Evolutionary conservation across 179 eudicot genomes (phyloP), one percentile per base, ranked within the genome.

Genomic region (Heliamphora pulchella): DNA sequence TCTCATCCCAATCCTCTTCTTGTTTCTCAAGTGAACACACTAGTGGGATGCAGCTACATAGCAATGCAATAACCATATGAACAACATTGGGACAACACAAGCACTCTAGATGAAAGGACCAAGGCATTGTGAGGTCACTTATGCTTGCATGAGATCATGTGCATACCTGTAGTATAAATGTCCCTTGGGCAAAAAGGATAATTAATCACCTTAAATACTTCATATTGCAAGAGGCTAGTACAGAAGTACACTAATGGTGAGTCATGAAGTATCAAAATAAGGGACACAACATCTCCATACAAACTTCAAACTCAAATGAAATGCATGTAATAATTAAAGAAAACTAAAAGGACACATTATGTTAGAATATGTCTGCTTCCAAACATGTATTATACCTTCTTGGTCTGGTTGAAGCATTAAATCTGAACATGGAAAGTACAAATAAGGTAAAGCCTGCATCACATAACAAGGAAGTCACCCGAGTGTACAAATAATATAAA

Each of bases 371-470:
- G 13, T 9, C 5, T 65, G 15, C 62, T 80, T 74, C 17, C 14
- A 62, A 39, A 69, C 71, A 65, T 0, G 13, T 48, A 53, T 5
- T 66, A 17, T 87, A 92, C 99, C 98, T 82, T 86, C 90, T 73
- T 80, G 81, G 63, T 86, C 82, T 54, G 81, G 82, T 65, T 85
- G 91, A 78, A 83, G 85, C 44, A 89, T 86, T 76, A 96, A 68
- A 79, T 94, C 97, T 57, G 92, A 85, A 83, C 87, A 91, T 2
- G 97, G 93, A 73, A 94, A 71, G 77, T 96, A 96, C 17, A 96
- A 87, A 84, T 96, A 94, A 8, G 99, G 98, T 65, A 96, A 87
- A 84, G 91, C 98, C 99, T 96, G 89, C 83, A 82, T 31, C 41
- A 17, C 8, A 76, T 10, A 47, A 74, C 64, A 82, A 70, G 58